Evolutionary conservation across 2,329 filamentous ascomycete species (phyloP).

Genomic region (Thyridium curvatum): DNA sequence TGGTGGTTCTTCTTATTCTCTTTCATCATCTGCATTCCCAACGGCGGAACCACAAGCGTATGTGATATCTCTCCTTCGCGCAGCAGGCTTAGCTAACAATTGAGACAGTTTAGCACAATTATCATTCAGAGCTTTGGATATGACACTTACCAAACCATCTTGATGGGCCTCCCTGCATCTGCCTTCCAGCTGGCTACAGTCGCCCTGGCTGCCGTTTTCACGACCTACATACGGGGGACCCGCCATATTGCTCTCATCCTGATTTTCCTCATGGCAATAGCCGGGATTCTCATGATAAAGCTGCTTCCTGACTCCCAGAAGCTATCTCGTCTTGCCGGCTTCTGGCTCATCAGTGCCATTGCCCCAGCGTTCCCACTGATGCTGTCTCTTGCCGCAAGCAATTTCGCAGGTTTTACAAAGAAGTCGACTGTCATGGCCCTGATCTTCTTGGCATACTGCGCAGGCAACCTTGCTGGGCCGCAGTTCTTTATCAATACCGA

Average conservation of each 20-base stretch:
- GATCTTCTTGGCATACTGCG: constrained; percentile 48
- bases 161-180: constrained; percentile 1
- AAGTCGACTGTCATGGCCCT: constrained; percentile 53
- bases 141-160: not conserved
- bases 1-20: constrained; percentile 17
- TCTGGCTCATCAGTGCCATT: constrained; percentile 49
- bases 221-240: not conserved
- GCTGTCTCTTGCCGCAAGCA: constrained; percentile 48
- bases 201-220: not conserved
- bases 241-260: constrained; percentile 1
- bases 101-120: constrained; percentile 1
- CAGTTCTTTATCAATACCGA: constrained; percentile 46
- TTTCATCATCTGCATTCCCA: constrained; percentile 2
- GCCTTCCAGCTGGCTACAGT: not conserved
- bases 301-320: not conserved
- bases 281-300: constrained; percentile 1
- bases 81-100: not conserved
- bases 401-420: constrained; percentile 52
- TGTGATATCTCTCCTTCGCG: not conserved
- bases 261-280: not conserved
- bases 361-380: constrained; percentile 47
- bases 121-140: constrained; percentile 1
- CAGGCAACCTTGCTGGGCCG: constrained; percentile 49
- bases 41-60: constrained; percentile 1
- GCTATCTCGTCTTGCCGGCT: constrained; percentile 24